Evolutionary conservation across 2,329 filamentous ascomycete species (phyloP).

Genomic region (Emmonsiellopsis sp.): DNA sequence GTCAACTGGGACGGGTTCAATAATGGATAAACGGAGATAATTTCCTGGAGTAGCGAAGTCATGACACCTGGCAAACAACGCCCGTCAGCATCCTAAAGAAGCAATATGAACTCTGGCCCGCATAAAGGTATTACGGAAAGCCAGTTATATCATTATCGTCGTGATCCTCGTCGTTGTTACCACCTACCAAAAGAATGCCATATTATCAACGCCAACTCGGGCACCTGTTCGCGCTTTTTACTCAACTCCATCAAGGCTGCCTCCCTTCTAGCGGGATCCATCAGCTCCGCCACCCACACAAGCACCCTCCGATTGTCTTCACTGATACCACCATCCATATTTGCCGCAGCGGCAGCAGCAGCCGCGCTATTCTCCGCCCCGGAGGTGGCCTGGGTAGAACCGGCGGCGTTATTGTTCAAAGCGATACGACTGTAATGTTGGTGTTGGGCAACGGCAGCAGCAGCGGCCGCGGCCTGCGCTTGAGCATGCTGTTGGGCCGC

Average conservation of each 20-base stretch:
- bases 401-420: conserved; percentile 47
- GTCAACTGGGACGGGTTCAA: conserved; percentile 95
- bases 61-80: conserved; percentile 64
- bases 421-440: conserved; percentile 65
- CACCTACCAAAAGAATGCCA: conserved; percentile 94
- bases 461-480: conserved; percentile 38
- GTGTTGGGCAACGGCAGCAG: conserved; percentile 35
- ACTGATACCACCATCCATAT: conserved; percentile 59
- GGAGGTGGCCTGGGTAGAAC: conserved; percentile 24
- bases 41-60: conserved; percentile 94
- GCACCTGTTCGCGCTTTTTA: conserved; percentile 97
- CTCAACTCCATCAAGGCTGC: conserved; percentile 88
- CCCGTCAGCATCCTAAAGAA: conserved; percentile 11
- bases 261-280: conserved; percentile 81
- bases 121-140: neutral
- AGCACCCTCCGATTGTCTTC: conserved; percentile 93
- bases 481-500: conserved; percentile 33
- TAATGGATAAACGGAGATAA: conserved; percentile 95
- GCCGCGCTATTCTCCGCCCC: conserved; percentile 13
- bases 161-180: neutral
- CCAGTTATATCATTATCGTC: neutral
- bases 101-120: neutral
- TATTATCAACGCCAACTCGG: conserved; percentile 86
- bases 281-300: conserved; percentile 81
- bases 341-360: conserved; percentile 35